Percentiles rank a stretch among this genome's conserved stretches.
Conservation (phyloP, 2,329 filamentous ascomycete genomes). For the Neofusicoccum parvum region DNA sequence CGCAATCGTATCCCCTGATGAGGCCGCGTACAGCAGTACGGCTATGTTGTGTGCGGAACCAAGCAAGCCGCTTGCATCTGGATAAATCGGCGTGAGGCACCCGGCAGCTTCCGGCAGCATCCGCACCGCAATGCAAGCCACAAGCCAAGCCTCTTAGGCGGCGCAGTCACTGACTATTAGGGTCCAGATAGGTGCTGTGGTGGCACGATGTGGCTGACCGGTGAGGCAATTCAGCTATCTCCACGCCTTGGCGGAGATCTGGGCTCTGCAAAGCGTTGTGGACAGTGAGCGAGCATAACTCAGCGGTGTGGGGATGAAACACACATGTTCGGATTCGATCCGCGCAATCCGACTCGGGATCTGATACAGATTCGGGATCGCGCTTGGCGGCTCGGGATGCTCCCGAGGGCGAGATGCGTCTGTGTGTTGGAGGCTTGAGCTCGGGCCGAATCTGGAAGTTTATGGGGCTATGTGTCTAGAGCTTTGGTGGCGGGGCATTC, state of each 20-base stretch:
- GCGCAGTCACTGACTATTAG: neutral
- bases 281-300: neutral
- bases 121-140: neutral
- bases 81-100: neutral
- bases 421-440: neutral
- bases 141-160: neutral
- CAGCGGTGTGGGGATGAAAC: neutral
- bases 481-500: no score
- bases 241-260: neutral
- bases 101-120: neutral
- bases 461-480: neutral
- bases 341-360: neutral
- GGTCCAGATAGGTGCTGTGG: neutral
- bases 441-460: neutral
- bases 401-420: neutral
- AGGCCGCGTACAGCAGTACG: neutral
- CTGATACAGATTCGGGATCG: neutral
- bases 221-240: neutral
- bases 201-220: neutral
- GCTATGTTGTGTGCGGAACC: neutral
- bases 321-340: neutral
- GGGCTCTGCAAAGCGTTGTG: neutral
- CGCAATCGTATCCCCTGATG: neutral
- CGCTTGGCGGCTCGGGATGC: neutral
- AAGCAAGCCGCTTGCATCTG: neutral